These are phyloP conservation scores for Brettanomyces sp. DNA, from an alignment of 805 yeast species.

Conservation along the genomic window DNA sequence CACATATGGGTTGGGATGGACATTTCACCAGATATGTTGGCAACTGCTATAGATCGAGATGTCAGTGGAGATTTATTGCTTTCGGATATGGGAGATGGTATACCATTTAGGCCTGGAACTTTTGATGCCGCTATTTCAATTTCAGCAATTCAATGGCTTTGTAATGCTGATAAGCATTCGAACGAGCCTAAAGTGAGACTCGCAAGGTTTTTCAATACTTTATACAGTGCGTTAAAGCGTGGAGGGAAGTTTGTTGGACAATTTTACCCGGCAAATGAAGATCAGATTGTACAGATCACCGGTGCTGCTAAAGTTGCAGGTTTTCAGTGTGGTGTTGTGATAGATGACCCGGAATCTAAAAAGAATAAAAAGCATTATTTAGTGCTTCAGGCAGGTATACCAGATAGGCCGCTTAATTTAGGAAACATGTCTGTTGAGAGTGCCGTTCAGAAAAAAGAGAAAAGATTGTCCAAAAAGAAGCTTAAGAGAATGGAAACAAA, in stretches of 20 bases:
- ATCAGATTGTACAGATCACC: conserved; percentile 68
- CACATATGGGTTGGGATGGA: conserved; percentile 96
- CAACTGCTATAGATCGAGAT: conserved; percentile 85
- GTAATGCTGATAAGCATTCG: conserved; percentile 82
- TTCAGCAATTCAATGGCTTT: conserved; percentile 95
- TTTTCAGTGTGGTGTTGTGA: conserved; percentile 89
- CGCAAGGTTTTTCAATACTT: conserved; percentile 74
- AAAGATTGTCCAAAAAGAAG: conserved; percentile 36
- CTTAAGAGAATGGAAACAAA: conserved; percentile 56
- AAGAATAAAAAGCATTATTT: conserved; percentile 85
- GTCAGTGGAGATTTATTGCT: conserved; percentile 89
- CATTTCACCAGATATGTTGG: conserved; percentile 91
- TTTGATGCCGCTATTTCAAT: conserved; percentile 95
- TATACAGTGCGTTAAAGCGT: conserved; percentile 76
- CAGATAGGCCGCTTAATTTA: conserved; percentile 68
- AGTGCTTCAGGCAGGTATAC: conserved; percentile 78
- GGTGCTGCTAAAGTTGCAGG: conserved; percentile 89
- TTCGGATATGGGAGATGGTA: conserved; percentile 88
- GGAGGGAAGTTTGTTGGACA: conserved; percentile 98
- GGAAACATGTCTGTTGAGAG: conserved; percentile 77
- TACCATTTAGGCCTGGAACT: conserved; percentile 92
- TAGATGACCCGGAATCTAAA: conserved; percentile 89
- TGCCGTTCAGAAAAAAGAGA: conserved; percentile 28
- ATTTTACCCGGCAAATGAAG: conserved; percentile 88
- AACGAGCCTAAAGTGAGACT: conserved; percentile 81